These are phyloP conservation scores for Daedaleopsis sinensis DNA, from an alignment of 768 basidiomycete genomes.

Conservation along the genomic window DNA sequence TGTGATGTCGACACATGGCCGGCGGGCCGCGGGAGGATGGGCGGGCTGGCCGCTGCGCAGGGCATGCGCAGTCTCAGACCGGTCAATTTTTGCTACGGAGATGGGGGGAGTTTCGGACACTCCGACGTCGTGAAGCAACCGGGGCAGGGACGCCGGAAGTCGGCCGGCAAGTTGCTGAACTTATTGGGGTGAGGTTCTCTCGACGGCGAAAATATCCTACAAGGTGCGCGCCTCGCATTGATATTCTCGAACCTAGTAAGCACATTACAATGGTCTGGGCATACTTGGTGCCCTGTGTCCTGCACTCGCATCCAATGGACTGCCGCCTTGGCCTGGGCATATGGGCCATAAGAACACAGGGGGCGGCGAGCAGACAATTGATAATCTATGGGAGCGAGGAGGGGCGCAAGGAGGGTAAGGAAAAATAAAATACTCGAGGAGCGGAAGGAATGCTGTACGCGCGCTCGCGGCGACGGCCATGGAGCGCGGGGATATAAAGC, in stretches of 20 bases:
- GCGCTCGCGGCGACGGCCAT: slow-evolving; percentile 10
- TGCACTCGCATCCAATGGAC: neutral
- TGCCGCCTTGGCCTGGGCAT: neutral
- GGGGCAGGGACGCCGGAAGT: neutral
- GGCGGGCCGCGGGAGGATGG: too few relatives aligned
- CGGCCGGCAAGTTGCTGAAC: neutral
- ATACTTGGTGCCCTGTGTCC: neutral
- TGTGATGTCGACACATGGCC: too few relatives aligned
- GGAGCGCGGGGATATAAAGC: slow-evolving; percentile 12
- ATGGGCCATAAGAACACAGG: neutral
- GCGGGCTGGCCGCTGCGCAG: too few relatives aligned
- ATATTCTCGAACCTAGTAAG: neutral
- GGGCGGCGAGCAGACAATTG: neutral
- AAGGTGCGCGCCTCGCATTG: too few relatives aligned
- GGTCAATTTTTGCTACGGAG: too few relatives aligned
- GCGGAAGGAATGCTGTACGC: neutral
- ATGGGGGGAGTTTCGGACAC: neutral
- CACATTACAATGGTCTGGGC: too few relatives aligned
- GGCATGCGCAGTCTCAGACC: neutral
- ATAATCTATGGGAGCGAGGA: neutral
- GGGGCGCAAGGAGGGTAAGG: neutral
- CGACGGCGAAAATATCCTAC: too few relatives aligned
- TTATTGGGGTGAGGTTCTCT: neutral
- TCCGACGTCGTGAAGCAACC: slow-evolving; percentile 10
- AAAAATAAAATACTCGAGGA: too few relatives aligned